These are phyloP conservation scores for Tetrahymena thermophila DNA, from an alignment of 73 alveolate genomes.

Conservation along the genomic window DNA sequence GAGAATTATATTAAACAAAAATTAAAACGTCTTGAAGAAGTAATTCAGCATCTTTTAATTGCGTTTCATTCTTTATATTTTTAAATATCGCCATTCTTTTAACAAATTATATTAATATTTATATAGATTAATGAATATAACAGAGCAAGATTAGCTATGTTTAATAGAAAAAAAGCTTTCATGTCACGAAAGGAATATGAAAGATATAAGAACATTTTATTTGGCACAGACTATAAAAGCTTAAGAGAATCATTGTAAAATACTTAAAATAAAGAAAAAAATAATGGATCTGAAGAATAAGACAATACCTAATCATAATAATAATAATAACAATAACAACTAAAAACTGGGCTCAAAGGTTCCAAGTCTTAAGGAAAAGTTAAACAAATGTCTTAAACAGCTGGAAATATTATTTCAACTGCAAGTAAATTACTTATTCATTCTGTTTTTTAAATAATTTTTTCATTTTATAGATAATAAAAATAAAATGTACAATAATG, in stretches of 20 bases:
- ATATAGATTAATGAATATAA: background rate
- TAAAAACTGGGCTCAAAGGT: background rate
- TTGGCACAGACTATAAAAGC: background rate
- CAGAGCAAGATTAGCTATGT: background rate
- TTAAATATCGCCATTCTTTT: background rate
- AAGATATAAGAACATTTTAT: background rate
- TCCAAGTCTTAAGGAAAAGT: background rate
- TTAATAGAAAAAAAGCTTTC: background rate
- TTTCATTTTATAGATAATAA: background rate
- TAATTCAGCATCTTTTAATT: background rate
- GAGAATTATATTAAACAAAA: background rate
- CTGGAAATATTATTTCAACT: background rate
- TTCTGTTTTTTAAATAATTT: too few species aligned
- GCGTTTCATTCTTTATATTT: background rate
- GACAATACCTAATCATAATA: background rate
- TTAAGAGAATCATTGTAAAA: background rate
- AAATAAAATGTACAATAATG: background rate
- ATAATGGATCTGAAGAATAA: background rate
- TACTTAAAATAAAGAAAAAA: background rate
- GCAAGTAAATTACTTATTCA: background rate
- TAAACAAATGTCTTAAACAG: background rate
- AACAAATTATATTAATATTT: background rate
- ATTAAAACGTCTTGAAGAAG: background rate
- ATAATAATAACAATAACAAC: background rate
- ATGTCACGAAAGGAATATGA: background rate